Evolutionary conservation across 257 asterid genomes (phyloP).

Genomic region (Anisodus tanguticus): DNA sequence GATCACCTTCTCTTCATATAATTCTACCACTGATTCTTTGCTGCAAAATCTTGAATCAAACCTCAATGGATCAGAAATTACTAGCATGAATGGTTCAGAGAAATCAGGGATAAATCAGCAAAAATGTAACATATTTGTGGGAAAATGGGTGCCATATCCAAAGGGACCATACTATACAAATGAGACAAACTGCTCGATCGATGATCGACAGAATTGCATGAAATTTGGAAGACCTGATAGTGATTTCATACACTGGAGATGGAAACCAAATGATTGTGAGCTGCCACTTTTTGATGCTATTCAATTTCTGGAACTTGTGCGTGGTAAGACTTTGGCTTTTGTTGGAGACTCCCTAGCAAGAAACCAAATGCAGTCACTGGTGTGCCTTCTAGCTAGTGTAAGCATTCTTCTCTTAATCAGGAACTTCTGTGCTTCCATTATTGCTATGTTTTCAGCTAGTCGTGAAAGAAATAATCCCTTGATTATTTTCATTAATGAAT

Average conservation of each 20-base stretch:
- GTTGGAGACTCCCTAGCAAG: constrained; percentile 42
- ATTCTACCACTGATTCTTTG: neutral
- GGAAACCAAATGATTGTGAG: constrained; percentile 42
- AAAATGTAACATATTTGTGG: constrained; percentile 33
- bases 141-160: constrained; percentile 34
- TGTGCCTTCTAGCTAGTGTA: constrained; percentile 40
- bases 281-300: constrained; percentile 34
- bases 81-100: neutral
- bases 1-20: constrained; percentile 12
- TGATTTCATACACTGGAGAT: constrained; percentile 40
- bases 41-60: constrained; percentile 17
- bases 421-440: neutral
- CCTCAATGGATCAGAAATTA: constrained; percentile 3
- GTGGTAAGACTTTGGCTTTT: constrained; percentile 38
- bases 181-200: constrained; percentile 31
- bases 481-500: too few relatives aligned
- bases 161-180: constrained; percentile 35
- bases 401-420: neutral
- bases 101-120: neutral
- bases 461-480: too few relatives aligned
- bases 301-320: constrained; percentile 36
- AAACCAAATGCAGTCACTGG: constrained; percentile 42
- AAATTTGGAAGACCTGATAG: constrained; percentile 36
- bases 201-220: constrained; percentile 43
- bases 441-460: neutral